phyloP scores from a whole-genome alignment of 371 early-diverging fungal genomes.

The Mucor sp. region DNA sequence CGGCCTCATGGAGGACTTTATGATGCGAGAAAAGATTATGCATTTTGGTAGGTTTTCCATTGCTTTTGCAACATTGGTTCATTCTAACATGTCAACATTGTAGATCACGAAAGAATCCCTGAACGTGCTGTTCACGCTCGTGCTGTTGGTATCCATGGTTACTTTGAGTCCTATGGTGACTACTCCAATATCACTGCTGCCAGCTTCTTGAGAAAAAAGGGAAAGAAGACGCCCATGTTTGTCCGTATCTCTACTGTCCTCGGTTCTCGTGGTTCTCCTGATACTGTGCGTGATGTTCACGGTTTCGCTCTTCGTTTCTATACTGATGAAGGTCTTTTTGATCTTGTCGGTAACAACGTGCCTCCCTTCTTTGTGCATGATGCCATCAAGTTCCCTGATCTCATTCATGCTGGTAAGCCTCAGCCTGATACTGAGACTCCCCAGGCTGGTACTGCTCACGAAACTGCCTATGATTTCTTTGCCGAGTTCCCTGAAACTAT shows the following conservation, averaged over 20 bases:
- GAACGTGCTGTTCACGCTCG: slow-evolving; percentile 61
- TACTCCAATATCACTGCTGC: slow-evolving; percentile 52
- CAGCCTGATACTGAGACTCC: slow-evolving; percentile 52
- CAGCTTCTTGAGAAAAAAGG: slow-evolving; percentile 33
- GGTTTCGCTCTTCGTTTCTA: slow-evolving; percentile 67
- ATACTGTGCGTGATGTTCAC: slow-evolving; percentile 59
- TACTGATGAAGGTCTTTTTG: slow-evolving; percentile 53
- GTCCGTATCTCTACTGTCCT: slow-evolving; percentile 61
- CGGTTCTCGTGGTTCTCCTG: slow-evolving; percentile 49
- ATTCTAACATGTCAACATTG: neutral
- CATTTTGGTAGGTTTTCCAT: slow-evolving; percentile 49
- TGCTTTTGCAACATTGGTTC: neutral
- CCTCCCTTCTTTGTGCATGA: slow-evolving; percentile 56
- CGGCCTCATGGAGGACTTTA: slow-evolving; percentile 51
- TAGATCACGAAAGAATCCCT: slow-evolving; percentile 53
- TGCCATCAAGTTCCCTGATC: slow-evolving; percentile 53
- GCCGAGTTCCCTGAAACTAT: slow-evolving; percentile 45
- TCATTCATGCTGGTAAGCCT: slow-evolving; percentile 55
- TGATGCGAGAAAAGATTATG: slow-evolving; percentile 51
- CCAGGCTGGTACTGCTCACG: slow-evolving; percentile 53
- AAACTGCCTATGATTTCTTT: slow-evolving; percentile 57
- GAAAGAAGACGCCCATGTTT: slow-evolving; percentile 57
- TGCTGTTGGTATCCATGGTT: slow-evolving; percentile 58
- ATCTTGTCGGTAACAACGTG: slow-evolving; percentile 46
- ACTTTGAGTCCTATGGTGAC: slow-evolving; percentile 49